Evolutionary conservation across 2,329 filamentous ascomycete species (phyloP), one percentile per base, ranked within the genome.

Genomic region (Emergomyces orientalis): DNA sequence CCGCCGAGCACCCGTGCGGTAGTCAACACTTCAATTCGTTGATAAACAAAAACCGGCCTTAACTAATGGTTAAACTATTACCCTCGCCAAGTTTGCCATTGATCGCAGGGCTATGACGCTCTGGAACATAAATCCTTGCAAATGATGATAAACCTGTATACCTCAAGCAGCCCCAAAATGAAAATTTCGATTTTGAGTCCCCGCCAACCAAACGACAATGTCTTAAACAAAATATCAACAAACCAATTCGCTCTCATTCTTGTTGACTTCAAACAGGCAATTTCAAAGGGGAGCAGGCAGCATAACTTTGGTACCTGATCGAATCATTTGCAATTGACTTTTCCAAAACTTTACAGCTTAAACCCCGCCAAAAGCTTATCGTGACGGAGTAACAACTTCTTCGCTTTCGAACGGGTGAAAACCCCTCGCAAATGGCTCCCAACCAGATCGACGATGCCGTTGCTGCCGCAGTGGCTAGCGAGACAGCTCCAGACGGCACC

Each of bases 401-500:
- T 7, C 17, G 17, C n/a, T n/a, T n/a, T n/a, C n/a, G 37, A 14
- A 39, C 37, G 14, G 11, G 37, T 13, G 37, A 39, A 39, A 39
- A 43, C 51, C 13, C 30, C 54, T 55, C 45, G 37, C 63, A 65
- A 37, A 55, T 37, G 52, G 49, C 49, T 14, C 62, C 59, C 2
- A 71, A 72, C 17, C 69, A 69, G 34, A 34, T 27, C 6, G 37
- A 58, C 11, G n/a, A 55, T 37, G 39, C 39, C 56, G 25, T 45
- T 8, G 25, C 37, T 5, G 39, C 37, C 13, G 39, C 39, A 8
- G 39, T 58, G 56, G 56, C 56, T 13, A 58, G 37, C 7, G 39
- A 45, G 37, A 30, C 56, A 7, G 1, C 56, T 4, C 56, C 67
- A 30, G 72, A 73, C 63, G 72, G 72, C 47, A 73, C 71, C 60